These are phyloP conservation scores for Pestalotiopsis sp. DNA, from an alignment of 2,329 filamentous ascomycete species.

Conservation along the genomic window DNA sequence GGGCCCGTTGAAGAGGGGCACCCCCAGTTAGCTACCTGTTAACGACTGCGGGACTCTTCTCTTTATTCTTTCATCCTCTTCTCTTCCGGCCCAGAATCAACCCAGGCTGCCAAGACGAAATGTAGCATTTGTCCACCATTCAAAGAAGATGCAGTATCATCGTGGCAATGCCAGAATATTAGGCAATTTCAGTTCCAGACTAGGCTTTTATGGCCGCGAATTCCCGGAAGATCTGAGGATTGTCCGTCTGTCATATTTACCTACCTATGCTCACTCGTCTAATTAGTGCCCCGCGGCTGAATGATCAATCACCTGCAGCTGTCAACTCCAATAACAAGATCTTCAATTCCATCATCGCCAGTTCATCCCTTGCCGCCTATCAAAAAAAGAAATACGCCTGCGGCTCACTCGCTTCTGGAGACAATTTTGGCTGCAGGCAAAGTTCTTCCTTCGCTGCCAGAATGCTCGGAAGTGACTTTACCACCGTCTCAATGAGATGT, in stretches of 20 bases:
- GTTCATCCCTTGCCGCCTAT: background rate
- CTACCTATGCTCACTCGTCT: background rate
- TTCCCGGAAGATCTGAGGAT: background rate
- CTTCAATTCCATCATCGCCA: background rate
- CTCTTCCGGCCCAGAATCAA: background rate
- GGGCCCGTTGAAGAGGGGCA: background rate
- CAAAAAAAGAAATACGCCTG: background rate
- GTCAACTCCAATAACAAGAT: background rate
- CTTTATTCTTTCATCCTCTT: background rate
- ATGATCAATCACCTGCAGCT: background rate
- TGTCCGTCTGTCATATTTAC: background rate
- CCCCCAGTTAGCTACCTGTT: background rate
- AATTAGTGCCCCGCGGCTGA: background rate
- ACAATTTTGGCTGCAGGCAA: background rate
- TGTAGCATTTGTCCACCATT: background rate
- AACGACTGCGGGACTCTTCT: background rate
- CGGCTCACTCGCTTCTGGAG: background rate
- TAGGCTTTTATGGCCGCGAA: background rate
- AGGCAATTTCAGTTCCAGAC: background rate
- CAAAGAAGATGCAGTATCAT: background rate
- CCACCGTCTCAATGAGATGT: conserved; percentile 10
- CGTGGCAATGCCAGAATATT: background rate
- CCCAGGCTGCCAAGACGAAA: background rate
- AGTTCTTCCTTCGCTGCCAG: background rate
- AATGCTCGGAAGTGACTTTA: background rate